Evolutionary conservation across 2,329 filamentous ascomycete species (phyloP).

Genomic region (Fusarium sp.): DNA sequence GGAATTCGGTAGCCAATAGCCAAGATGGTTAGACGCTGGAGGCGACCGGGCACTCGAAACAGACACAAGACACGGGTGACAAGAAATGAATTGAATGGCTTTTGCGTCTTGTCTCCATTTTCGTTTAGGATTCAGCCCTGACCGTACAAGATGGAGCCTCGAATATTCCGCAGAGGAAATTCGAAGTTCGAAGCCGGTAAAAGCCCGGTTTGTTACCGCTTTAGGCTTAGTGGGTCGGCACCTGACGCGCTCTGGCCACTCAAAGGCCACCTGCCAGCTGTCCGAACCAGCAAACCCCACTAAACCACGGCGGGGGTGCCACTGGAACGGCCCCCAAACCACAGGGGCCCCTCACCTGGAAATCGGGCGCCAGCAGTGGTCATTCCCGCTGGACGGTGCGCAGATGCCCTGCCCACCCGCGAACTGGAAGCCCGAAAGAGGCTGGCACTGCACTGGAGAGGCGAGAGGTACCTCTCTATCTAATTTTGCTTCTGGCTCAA

Average conservation of each 20-base stretch:
- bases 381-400: conserved; percentile 18
- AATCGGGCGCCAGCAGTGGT: conserved; percentile 28
- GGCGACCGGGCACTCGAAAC: conserved; percentile 1
- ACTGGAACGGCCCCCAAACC: conserved; percentile 6
- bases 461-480: conserved; percentile 41
- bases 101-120: conserved; percentile 35
- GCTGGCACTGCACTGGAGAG: conserved; percentile 17
- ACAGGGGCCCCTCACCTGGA: conserved; percentile 8
- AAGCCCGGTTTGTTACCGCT: conserved; percentile 41
- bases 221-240: conserved; percentile 34
- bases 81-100: conserved; percentile 23
- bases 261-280: conserved; percentile 6
- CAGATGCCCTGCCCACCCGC: conserved; percentile 1
- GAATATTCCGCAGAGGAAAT: conserved; percentile 19
- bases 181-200: conserved; percentile 43
- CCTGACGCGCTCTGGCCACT: conserved; percentile 26
- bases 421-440: conserved; percentile 15
- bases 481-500: conserved; percentile 50
- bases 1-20: conserved; percentile 32
- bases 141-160: conserved; percentile 31
- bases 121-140: conserved; percentile 52
- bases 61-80: conserved; percentile 12
- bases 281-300: conserved; percentile 30
- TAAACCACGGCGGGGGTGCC: conserved; percentile 18
- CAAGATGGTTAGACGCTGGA: not conserved